Percentiles rank a stretch among this genome's conserved stretches.
These are phyloP conservation scores for Pneumocystis sp. DNA, from an alignment of 1,139 yeast genomes.

Conservation along the genomic window DNA sequence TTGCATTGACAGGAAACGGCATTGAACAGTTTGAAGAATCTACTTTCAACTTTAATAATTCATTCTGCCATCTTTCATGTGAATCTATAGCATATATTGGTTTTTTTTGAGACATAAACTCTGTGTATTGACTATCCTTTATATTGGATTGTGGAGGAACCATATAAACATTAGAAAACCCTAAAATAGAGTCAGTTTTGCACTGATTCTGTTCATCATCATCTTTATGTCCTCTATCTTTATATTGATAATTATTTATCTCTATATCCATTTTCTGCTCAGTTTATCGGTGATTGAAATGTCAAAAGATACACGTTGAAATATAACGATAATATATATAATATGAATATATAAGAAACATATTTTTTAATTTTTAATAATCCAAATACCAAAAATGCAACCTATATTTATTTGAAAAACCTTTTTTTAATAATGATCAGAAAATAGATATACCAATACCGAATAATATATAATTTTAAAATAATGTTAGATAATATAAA, in stretches of 20 bases:
- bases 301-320: background rate
- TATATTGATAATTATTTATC: no score
- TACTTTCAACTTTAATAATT: background rate
- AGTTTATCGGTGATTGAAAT: background rate
- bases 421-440: no score
- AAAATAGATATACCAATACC: background rate
- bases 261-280: background rate
- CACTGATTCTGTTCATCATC: background rate
- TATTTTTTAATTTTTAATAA: no score
- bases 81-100: background rate
- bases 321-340: background rate
- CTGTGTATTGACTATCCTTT: background rate
- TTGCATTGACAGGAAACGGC: conserved; percentile 94
- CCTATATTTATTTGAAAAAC: no score
- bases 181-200: background rate
- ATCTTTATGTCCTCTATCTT: background rate
- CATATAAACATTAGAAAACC: background rate
- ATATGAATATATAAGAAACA: background rate
- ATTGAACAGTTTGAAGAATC: conserved; percentile 26
- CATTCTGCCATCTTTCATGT: background rate
- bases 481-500: background rate
- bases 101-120: background rate
- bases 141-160: background rate
- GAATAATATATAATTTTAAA: no score
- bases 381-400: background rate